A percentile compares a stretch with the other conserved stretches of the same genome.
Conservation (phyloP, 805 yeast species). For the Diddensiella santjacobensis region DNA sequence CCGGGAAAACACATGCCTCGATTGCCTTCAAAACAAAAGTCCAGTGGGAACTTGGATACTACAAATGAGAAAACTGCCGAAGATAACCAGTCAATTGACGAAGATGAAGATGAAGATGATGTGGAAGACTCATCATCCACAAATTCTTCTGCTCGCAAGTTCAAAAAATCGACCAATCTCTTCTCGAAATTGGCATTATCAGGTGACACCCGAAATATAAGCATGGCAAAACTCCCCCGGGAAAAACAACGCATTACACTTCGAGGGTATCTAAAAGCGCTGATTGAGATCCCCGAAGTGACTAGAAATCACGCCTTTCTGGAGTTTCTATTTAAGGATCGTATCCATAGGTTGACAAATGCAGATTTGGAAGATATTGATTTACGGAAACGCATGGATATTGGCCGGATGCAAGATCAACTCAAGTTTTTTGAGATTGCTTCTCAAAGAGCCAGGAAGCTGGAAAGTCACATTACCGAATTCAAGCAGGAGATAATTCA, state of each 20-base stretch:
- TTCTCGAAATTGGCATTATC: not conserved
- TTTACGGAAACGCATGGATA: slow-evolving; percentile 58
- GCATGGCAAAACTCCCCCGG: slow-evolving; percentile 44
- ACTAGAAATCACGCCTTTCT: slow-evolving; percentile 48
- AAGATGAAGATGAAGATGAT: slow-evolving; percentile 3
- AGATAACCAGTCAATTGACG: slow-evolving; percentile 5
- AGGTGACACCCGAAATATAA: not conserved
- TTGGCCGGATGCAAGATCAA: slow-evolving; percentile 57
- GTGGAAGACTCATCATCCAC: slow-evolving; percentile 14
- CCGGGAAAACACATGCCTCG: slow-evolving; percentile 67
- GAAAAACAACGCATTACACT: slow-evolving; percentile 77
- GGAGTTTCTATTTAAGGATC: slow-evolving; percentile 48
- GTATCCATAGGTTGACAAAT: slow-evolving; percentile 37
- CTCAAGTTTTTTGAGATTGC: slow-evolving; percentile 70
- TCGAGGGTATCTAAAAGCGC: slow-evolving; percentile 61
- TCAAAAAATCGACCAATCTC: not conserved
- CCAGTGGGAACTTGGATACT: slow-evolving; percentile 23
- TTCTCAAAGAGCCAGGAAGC: slow-evolving; percentile 48
- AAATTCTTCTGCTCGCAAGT: slow-evolving; percentile 11
- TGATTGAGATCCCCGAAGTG: slow-evolving; percentile 54
- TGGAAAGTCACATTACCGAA: slow-evolving; percentile 55
- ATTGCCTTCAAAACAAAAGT: slow-evolving; percentile 53
- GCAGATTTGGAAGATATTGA: slow-evolving; percentile 54
- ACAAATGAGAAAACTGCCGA: too few species aligned
- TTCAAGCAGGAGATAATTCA: slow-evolving; percentile 54